Evolutionary conservation across 129 eudicot species (phyloP).

Genomic region (Artemisia argyi): DNA sequence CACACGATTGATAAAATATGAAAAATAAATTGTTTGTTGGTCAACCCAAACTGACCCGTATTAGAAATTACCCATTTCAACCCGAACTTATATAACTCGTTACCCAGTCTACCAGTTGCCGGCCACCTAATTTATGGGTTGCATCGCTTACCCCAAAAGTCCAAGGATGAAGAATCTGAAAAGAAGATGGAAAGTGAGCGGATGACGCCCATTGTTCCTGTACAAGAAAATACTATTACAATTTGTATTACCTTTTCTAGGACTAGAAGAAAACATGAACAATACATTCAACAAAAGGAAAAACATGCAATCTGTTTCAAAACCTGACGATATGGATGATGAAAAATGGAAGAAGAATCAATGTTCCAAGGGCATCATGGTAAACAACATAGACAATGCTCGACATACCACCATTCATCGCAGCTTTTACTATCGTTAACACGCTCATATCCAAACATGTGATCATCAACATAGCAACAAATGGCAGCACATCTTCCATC

Average conservation of each 20-base stretch:
- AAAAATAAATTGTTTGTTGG: not conserved
- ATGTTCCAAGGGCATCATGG: constrained; percentile 36
- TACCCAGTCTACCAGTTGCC: too few relatives aligned
- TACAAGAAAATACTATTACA: not conserved
- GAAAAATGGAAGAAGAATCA: constrained; percentile 41
- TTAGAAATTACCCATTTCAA: too few relatives aligned
- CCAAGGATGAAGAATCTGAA: constrained; percentile 28
- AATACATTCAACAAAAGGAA: too few relatives aligned
- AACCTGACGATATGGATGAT: constrained; percentile 24
- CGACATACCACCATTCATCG: constrained; percentile 30
- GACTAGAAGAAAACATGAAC: too few relatives aligned
- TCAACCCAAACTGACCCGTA: too few relatives aligned
- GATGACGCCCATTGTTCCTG: constrained; percentile 34
- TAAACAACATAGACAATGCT: constrained; percentile 31
- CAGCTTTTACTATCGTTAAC: constrained; percentile 36
- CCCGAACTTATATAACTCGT: too few relatives aligned
- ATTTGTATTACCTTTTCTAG: not conserved
- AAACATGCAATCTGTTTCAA: too few relatives aligned
- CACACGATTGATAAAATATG: not conserved
- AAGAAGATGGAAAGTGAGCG: constrained; percentile 24
- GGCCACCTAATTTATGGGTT: not conserved
- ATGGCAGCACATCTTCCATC: constrained; percentile 12
- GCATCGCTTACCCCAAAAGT: constrained; percentile 33
- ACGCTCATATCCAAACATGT: constrained; percentile 25
- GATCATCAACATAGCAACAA: constrained; percentile 23